Conservation (phyloP, 2,329 filamentous ascomycete genomes). For the Paracamarosporium sp. region DNA sequence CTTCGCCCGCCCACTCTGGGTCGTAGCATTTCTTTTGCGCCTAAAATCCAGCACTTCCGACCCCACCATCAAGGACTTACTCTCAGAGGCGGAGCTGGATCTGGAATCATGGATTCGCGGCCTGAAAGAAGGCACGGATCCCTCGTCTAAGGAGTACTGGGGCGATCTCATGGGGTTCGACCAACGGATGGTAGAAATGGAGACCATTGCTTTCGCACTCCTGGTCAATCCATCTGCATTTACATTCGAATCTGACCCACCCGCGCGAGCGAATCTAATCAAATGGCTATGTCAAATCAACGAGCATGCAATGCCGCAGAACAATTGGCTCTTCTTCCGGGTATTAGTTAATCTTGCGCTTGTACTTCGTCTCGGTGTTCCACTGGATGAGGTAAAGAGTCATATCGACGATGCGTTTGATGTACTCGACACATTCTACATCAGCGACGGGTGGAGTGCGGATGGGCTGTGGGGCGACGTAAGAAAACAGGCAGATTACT, state of each 20-base stretch:
- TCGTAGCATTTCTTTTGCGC: constrained; percentile 15
- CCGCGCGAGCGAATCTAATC: constrained; percentile 40
- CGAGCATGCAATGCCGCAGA: constrained; percentile 50
- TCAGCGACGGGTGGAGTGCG: constrained; percentile 53
- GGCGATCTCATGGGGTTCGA: constrained; percentile 51
- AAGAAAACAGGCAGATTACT: constrained; percentile 55
- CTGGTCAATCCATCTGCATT: constrained; percentile 48
- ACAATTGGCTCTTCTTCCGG: constrained; percentile 60
- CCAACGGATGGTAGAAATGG: constrained; percentile 60
- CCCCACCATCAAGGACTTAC: background rate
- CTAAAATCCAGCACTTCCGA: background rate
- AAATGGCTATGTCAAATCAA: constrained; percentile 52
- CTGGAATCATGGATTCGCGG: constrained; percentile 19
- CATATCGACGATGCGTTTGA: constrained; percentile 49
- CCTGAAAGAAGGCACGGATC: constrained; percentile 27
- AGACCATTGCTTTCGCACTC: constrained; percentile 55
- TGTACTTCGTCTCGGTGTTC: constrained; percentile 43
- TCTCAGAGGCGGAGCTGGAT: background rate
- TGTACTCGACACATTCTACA: constrained; percentile 52
- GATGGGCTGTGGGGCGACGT: constrained; percentile 52
- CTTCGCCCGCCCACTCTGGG: constrained; percentile 24
- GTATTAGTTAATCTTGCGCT: constrained; percentile 56
- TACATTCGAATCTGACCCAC: constrained; percentile 18
- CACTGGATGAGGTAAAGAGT: constrained; percentile 33
- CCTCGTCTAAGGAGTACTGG: constrained; percentile 50